phyloP scores from a whole-genome alignment of 1,284 basidiomycete genomes.

The Moesziomyces antarcticus region DNA sequence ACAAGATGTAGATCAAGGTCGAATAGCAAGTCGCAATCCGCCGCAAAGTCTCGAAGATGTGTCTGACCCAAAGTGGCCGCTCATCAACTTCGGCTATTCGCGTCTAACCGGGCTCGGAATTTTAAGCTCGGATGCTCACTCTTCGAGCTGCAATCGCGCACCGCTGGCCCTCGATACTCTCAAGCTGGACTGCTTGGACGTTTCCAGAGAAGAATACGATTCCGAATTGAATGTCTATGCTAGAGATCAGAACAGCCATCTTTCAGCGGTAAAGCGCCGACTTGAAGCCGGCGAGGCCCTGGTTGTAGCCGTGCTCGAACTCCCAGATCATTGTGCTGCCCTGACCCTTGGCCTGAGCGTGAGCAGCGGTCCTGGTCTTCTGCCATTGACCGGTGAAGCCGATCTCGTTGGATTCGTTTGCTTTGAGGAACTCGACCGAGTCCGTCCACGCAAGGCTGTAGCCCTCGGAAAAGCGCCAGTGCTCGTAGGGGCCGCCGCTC shows the following conservation, averaged over 20 bases:
- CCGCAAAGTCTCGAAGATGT: neutral
- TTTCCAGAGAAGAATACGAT: neutral
- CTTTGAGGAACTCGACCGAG: slow-evolving; percentile 73
- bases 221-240: neutral
- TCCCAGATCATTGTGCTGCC: slow-evolving; percentile 67
- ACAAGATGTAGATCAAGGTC: neutral
- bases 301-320: slow-evolving; percentile 73
- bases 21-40: neutral
- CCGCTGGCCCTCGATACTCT: neutral
- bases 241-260: neutral
- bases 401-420: slow-evolving; percentile 71
- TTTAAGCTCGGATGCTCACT: neutral
- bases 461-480: slow-evolving; percentile 76
- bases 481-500: slow-evolving; percentile 72
- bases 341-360: slow-evolving; percentile 69
- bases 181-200: neutral
- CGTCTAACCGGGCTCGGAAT: slow-evolving; percentile 16
- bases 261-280: slow-evolving; percentile 24
- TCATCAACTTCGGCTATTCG: slow-evolving; percentile 21
- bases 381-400: slow-evolving; percentile 76
- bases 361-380: slow-evolving; percentile 71
- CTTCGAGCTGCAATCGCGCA: neutral
- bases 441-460: slow-evolving; percentile 80
- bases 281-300: slow-evolving; percentile 69
- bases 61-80: neutral